phyloP scores from a whole-genome alignment of 352 stramenopile species.

The Globisporangium alternatum region DNA sequence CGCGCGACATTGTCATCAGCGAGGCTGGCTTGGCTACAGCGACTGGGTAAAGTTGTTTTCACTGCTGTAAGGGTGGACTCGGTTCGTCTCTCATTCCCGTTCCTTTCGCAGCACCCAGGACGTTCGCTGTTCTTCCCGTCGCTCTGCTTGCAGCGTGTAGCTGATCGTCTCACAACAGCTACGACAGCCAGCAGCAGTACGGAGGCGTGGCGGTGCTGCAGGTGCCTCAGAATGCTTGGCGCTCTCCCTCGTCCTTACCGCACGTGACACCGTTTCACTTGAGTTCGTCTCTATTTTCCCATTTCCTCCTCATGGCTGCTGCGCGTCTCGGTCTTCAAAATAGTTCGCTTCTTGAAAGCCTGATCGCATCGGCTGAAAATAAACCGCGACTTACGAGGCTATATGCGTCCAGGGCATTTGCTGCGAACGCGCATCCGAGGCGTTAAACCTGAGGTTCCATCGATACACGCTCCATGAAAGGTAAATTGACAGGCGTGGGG shows the following conservation, averaged over 20 bases:
- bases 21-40: not conserved
- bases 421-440: not conserved
- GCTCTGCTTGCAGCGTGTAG: not conserved
- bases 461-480: too few species aligned
- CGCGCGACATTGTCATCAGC: conserved; percentile 1
- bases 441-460: not conserved
- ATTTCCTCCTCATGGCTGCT: not conserved
- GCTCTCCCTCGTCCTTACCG: not conserved
- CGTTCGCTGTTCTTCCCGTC: not conserved
- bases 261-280: conserved; percentile 4
- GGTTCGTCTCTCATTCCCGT: conserved; percentile 1
- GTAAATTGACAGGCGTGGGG: too few species aligned
- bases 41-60: not conserved
- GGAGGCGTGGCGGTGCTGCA: not conserved
- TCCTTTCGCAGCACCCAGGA: not conserved
- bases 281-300: not conserved
- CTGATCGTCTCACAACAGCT: not conserved
- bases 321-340: not conserved
- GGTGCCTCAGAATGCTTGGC: not conserved
- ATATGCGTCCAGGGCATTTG: not conserved
- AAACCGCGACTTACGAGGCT: not conserved
- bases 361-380: not conserved
- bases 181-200: too few species aligned
- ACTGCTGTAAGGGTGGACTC: not conserved
- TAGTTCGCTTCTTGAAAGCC: not conserved